These are phyloP conservation scores for Agrocybe chaxingu DNA, from an alignment of 768 basidiomycete genomes.

Conservation along the genomic window DNA sequence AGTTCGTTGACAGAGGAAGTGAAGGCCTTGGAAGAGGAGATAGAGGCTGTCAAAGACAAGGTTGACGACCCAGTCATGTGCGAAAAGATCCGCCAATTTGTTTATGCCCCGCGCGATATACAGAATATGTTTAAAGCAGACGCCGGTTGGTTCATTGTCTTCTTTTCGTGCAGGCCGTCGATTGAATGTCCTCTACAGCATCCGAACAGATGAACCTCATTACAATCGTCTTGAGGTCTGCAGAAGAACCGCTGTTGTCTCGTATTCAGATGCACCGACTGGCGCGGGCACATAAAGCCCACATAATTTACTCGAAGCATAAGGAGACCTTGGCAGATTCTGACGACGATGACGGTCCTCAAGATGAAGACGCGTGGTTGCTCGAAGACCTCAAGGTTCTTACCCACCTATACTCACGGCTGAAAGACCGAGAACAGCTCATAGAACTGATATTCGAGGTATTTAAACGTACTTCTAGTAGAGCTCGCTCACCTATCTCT, in stretches of 20 bases:
- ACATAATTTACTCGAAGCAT: slow-evolving; percentile 66
- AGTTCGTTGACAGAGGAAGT: slow-evolving; percentile 90
- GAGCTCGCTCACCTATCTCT: not conserved
- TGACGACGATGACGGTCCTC: slow-evolving; percentile 90
- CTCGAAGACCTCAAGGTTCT: slow-evolving; percentile 88
- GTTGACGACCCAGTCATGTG: slow-evolving; percentile 86
- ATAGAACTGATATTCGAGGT: slow-evolving; percentile 96
- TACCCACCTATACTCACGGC: slow-evolving; percentile 69
- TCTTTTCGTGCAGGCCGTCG: not conserved
- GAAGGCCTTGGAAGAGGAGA: slow-evolving; percentile 79
- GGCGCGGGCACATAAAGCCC: slow-evolving; percentile 73
- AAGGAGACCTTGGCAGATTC: slow-evolving; percentile 69
- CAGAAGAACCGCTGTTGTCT: slow-evolving; percentile 70
- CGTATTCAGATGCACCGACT: slow-evolving; percentile 81
- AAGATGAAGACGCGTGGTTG: slow-evolving; percentile 94
- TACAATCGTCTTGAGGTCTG: slow-evolving; percentile 74
- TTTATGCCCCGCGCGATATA: slow-evolving; percentile 84
- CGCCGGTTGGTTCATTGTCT: slow-evolving; percentile 52
- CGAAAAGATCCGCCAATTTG: slow-evolving; percentile 83
- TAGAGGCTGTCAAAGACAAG: slow-evolving; percentile 83
- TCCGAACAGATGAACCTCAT: slow-evolving; percentile 73
- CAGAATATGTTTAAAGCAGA: slow-evolving; percentile 80
- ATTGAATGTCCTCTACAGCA: slow-evolving; percentile 31
- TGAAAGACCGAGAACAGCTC: slow-evolving; percentile 88
- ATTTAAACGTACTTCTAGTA: not conserved